Evolutionary conservation across 257 asterid genomes (phyloP).

Genomic region (Penstemon eatonii): DNA sequence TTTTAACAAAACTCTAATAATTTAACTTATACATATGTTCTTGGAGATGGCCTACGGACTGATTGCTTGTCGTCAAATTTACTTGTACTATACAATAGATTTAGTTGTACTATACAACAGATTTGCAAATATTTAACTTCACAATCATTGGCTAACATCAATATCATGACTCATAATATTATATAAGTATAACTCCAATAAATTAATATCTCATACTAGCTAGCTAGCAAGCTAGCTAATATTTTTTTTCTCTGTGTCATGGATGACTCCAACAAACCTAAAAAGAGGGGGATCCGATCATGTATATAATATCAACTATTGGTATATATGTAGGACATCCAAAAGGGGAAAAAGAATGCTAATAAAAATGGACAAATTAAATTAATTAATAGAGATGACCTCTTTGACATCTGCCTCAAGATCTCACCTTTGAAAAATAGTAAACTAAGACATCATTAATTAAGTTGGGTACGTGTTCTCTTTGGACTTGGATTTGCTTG

Average conservation of each 20-base stretch:
- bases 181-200: constrained; percentile 7
- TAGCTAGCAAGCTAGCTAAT: not conserved
- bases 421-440: constrained; percentile 32
- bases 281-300: constrained; percentile 39
- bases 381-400: constrained; percentile 42
- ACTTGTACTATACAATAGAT: not conserved
- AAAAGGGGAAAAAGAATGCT: constrained; percentile 8
- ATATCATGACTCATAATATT: constrained; percentile 39
- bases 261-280: constrained; percentile 59
- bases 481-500: constrained; percentile 28
- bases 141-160: constrained; percentile 51
- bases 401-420: constrained; percentile 34
- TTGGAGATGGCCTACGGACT: too few relatives aligned
- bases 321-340: constrained; percentile 16
- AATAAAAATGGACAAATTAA: constrained; percentile 22
- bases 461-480: constrained; percentile 33
- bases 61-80: too few relatives aligned
- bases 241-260: constrained; percentile 47
- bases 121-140: constrained; percentile 17
- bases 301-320: not conserved
- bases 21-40: too few relatives aligned
- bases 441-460: constrained; percentile 21
- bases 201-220: constrained; percentile 3
- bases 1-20: too few relatives aligned
- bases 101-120: not conserved